phyloP scores from a whole-genome alignment of 805 yeast genomes.

The Scheffersomyces stipitis region DNA sequence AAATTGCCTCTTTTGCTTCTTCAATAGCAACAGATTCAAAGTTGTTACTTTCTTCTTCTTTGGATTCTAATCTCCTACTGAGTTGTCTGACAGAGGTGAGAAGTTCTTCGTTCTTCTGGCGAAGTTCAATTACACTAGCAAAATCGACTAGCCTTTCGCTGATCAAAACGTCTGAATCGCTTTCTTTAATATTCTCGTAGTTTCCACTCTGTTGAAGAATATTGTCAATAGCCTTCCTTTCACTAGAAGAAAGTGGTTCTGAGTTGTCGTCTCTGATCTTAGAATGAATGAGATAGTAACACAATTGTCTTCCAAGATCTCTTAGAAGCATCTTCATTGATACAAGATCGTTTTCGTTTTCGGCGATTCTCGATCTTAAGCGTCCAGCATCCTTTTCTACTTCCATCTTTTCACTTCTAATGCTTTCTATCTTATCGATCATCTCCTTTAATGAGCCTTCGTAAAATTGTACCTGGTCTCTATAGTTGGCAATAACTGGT shows the following conservation, averaged over 20 bases:
- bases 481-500: slow-evolving; percentile 70
- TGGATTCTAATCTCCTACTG: slow-evolving; percentile 67
- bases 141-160: slow-evolving; percentile 74
- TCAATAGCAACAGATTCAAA: slow-evolving; percentile 50
- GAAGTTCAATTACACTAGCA: slow-evolving; percentile 63
- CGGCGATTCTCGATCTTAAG: slow-evolving; percentile 33
- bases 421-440: slow-evolving; percentile 50
- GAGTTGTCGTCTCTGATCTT: slow-evolving; percentile 56
- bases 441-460: slow-evolving; percentile 54
- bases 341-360: slow-evolving; percentile 46
- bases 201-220: slow-evolving; percentile 45
- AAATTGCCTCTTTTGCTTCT: slow-evolving; percentile 70
- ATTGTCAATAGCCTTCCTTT: slow-evolving; percentile 60
- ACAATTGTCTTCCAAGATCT: slow-evolving; percentile 84
- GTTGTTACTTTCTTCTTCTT: slow-evolving; percentile 47
- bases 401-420: slow-evolving; percentile 50
- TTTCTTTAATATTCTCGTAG: slow-evolving; percentile 29
- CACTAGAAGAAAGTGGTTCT: slow-evolving; percentile 62
- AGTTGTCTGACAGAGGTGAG: slow-evolving; percentile 66
- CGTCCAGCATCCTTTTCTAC: slow-evolving; percentile 39
- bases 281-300: slow-evolving; percentile 65
- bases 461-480: slow-evolving; percentile 56
- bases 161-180: slow-evolving; percentile 73
- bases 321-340: slow-evolving; percentile 56
- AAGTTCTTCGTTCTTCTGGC: slow-evolving; percentile 72